Conservation (phyloP, 176 grass and related monocot species). For the Zizania latifolia region DNA sequence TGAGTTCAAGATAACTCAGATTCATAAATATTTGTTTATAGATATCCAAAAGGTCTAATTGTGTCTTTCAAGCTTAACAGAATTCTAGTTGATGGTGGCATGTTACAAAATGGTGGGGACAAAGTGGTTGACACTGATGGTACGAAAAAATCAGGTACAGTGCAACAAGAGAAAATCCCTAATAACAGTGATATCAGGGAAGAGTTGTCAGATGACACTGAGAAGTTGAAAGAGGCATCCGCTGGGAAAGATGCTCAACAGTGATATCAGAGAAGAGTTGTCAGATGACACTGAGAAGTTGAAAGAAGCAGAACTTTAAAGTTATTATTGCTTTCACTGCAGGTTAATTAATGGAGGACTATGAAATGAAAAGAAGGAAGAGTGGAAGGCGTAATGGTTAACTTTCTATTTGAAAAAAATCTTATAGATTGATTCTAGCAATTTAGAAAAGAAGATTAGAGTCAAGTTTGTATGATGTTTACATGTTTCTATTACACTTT, state of each 20-base stretch:
- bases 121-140: constrained; percentile 27
- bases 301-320: constrained; percentile 21
- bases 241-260: constrained; percentile 5
- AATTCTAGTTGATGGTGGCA: constrained; percentile 27
- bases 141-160: constrained; percentile 22
- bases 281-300: constrained; percentile 28
- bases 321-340: too few species aligned
- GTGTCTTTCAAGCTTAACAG: constrained; percentile 82
- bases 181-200: constrained; percentile 19
- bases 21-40: constrained; percentile 28
- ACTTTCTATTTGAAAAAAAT: too few species aligned
- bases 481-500: too few species aligned
- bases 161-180: constrained; percentile 23
- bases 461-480: too few species aligned
- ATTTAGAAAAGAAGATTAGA: too few species aligned
- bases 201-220: constrained; percentile 33
- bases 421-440: too few species aligned
- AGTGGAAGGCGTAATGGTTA: too few species aligned
- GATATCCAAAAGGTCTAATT: constrained; percentile 84
- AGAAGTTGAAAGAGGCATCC: constrained; percentile 20
- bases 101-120: constrained; percentile 33
- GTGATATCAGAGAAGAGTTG: constrained; percentile 24
- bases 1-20: constrained; percentile 14
- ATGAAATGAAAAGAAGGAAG: too few species aligned
- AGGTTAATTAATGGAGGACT: too few species aligned